phyloP scores from a whole-genome alignment of 2,329 filamentous ascomycete genomes.

The Penicillium brevicompactum region DNA sequence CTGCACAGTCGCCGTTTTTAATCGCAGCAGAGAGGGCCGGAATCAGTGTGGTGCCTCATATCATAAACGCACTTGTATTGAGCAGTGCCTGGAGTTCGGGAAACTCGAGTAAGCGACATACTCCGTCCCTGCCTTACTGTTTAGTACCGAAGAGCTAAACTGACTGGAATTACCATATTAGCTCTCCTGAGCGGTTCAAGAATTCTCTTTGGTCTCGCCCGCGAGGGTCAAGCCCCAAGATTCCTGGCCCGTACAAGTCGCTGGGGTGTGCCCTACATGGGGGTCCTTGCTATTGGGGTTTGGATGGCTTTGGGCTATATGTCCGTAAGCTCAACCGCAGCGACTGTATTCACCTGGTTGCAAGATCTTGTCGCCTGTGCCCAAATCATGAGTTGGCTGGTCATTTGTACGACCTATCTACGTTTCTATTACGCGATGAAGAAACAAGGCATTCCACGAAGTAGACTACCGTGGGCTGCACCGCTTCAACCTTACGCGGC shows the following conservation, averaged over 20 bases:
- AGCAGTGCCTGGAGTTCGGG: constrained; percentile 40
- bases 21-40: constrained; percentile 50
- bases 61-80: constrained; percentile 15
- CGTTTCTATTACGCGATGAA: constrained; percentile 51
- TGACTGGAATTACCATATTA: background rate
- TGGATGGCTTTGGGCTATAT: constrained; percentile 65
- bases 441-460: constrained; percentile 36
- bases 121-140: background rate
- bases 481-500: constrained; percentile 61
- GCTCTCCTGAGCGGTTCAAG: constrained; percentile 34
- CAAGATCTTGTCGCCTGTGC: constrained; percentile 57
- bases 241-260: constrained; percentile 38
- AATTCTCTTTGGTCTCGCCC: constrained; percentile 38
- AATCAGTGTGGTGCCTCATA: constrained; percentile 24
- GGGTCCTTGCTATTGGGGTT: constrained; percentile 54
- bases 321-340: constrained; percentile 59
- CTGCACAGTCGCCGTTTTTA: constrained; percentile 39
- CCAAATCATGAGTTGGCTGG: constrained; percentile 56
- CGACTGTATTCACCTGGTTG: constrained; percentile 65
- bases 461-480: constrained; percentile 50
- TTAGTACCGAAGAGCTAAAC: background rate
- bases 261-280: constrained; percentile 57
- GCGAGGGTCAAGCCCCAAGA: constrained; percentile 37
- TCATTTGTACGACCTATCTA: constrained; percentile 57
- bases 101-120: constrained; percentile 32